phyloP scores from a whole-genome alignment of 108 stramenopile species.

The Cyclostephanos tholiformis region DNA sequence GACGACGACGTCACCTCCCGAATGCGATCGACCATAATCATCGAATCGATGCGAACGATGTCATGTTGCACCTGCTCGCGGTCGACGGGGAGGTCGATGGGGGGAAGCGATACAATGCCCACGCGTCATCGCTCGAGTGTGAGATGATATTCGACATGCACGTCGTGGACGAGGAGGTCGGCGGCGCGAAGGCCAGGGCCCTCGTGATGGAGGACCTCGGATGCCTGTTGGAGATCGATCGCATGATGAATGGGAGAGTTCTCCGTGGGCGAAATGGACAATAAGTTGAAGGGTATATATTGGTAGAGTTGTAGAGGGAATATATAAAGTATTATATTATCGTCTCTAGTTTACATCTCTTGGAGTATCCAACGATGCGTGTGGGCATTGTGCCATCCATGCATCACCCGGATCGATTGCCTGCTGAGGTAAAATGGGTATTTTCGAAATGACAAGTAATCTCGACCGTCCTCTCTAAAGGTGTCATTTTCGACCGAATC shows the following conservation, averaged over 20 bases:
- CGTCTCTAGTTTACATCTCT: no score
- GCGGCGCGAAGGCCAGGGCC: constrained; percentile 38
- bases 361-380: no score
- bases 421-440: no score
- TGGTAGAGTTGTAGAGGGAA: no score
- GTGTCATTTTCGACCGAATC: background rate
- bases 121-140: constrained; percentile 18
- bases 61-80: constrained; percentile 35
- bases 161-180: constrained; percentile 30
- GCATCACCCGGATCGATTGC: no score
- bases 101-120: constrained; percentile 15
- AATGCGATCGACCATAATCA: constrained; percentile 3
- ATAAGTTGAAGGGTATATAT: no score
- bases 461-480: no score
- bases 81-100: constrained; percentile 46
- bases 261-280: no score
- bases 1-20: constrained; percentile 13
- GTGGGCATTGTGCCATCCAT: no score
- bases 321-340: no score
- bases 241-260: constrained; percentile 20
- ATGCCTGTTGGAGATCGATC: constrained; percentile 43
- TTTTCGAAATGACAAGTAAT: no score
- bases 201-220: constrained; percentile 39
- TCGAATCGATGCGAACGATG: constrained; percentile 18
- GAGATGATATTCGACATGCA: constrained; percentile 33